A percentile compares a stretch with the other conserved stretches of the same genome.
Conservation (phyloP, 83 land plant species). For the Larix sibirica region DNA sequence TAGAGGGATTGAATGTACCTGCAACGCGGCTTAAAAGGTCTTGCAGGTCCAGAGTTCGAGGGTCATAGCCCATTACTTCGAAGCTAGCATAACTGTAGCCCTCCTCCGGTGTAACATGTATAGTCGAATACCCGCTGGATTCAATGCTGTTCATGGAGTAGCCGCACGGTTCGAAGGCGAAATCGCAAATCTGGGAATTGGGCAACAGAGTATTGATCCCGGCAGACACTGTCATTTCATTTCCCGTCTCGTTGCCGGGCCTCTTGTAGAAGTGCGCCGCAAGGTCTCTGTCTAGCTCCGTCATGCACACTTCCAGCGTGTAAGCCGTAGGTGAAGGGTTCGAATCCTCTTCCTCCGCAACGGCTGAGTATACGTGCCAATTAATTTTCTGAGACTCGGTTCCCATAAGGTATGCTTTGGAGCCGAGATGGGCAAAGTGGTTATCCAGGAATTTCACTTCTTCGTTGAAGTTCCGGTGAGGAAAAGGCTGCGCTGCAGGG, state of each 20-base stretch:
- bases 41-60: conserved; percentile 27
- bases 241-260: conserved; percentile 28
- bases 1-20: conserved; percentile 13
- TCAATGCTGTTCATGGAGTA: conserved; percentile 87
- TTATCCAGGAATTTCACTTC: conserved; percentile 69
- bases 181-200: conserved; percentile 64
- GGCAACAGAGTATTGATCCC: conserved; percentile 60
- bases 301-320: conserved; percentile 93
- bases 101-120: conserved; percentile 93
- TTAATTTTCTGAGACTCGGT: conserved; percentile 40
- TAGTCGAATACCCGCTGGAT: conserved; percentile 72
- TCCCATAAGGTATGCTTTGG: conserved; percentile 63
- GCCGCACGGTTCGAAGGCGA: conserved; percentile 90
- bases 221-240: conserved; percentile 66
- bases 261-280: conserved; percentile 59
- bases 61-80: conserved; percentile 65
- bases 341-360: conserved; percentile 9
- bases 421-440: conserved; percentile 33
- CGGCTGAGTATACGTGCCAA: conserved; percentile 87
- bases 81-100: conserved; percentile 92
- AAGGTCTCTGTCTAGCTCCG: conserved; percentile 49
- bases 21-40: conserved; percentile 27
- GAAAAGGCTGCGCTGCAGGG: conserved; percentile 82
- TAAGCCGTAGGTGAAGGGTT: conserved; percentile 11
- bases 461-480: conserved; percentile 70